Conservation (phyloP, 371 early-diverging fungal species). For the Mucor saturninus region DNA sequence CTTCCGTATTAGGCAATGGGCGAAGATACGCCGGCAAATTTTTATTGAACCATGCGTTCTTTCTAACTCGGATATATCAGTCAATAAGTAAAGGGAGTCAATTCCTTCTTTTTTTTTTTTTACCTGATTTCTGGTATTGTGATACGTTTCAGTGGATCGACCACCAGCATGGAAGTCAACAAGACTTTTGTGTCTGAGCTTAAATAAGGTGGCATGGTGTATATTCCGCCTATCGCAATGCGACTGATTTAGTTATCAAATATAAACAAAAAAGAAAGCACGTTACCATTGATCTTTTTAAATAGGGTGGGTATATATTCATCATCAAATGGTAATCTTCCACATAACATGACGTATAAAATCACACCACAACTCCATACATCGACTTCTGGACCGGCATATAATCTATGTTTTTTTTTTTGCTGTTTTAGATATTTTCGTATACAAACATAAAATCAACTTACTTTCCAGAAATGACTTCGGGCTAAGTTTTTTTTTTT, state of each 20-base stretch:
- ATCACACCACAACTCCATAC: conserved; percentile 99
- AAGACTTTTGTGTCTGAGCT: conserved; percentile 83
- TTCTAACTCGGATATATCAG: conserved; percentile 32
- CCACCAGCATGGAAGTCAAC: conserved; percentile 92
- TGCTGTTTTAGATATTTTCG: background rate
- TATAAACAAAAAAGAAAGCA: background rate
- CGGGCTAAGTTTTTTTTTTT: conserved; percentile 65
- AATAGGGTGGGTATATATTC: conserved; percentile 96
- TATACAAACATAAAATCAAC: conserved; percentile 4
- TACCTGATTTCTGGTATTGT: conserved; percentile 88
- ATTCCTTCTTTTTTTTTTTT: background rate
- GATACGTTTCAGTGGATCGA: conserved; percentile 94
- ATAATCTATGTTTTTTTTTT: conserved; percentile 57
- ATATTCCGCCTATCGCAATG: conserved; percentile 77
- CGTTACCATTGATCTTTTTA: conserved; percentile 86
- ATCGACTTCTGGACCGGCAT: conserved; percentile 98
- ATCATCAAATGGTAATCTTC: conserved; percentile 98
- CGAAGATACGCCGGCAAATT: conserved; percentile 90
- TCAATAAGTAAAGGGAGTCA: no score
- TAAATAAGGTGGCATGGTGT: conserved; percentile 86
- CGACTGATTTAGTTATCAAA: background rate
- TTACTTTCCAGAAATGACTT: conserved; percentile 93
- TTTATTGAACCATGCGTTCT: conserved; percentile 90
- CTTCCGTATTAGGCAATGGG: conserved; percentile 72
- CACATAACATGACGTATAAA: conserved; percentile 99